Base-by-base conservation (phyloP, 306 rosid species). In the Morella rubra region DNA sequence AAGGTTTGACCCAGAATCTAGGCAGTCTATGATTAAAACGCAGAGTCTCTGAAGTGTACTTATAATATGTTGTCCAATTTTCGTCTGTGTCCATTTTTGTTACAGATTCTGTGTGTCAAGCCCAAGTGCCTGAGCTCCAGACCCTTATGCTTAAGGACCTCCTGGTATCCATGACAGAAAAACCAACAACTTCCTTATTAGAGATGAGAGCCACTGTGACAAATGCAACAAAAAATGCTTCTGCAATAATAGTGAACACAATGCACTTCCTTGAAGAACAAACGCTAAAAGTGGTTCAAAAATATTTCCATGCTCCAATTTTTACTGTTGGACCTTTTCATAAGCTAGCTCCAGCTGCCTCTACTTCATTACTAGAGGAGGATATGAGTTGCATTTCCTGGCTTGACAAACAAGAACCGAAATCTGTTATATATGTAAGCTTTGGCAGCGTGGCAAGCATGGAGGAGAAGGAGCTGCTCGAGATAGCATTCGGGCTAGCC, bases 381-480 rank as follows among this genome's bases (percentile, higher is more conserved):
- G 69, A 64, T 3, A 16, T 22, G 15, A 16, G 10, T 64, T 64
- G 69, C 69, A 64, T 64, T 64, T 40, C 13, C 12, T 40, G 69
- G 69, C 47, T 64, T 14, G 69, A 40, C 14, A 64, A 64, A 64
- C 69, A 64, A 64, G 47, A 46, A 12, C 22, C 22, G 16, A 6
- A 64, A 1, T 64, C 69, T 40, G 69, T 64, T 8, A 64, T 64
- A 6, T 64, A 64, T 1, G 19, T 64, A 16, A 64, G 47, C 47
- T 40, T 64, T 40, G 45, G 45, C 45, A 62, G 69, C 69, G 37
- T 62, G 69, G 44, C 44, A 64, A 62, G 13, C 24, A 40, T 62
- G 69, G 47, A 64, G 7, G 69, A 64, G n/a, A 64, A 40, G 4
- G 69, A 64, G 47, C 47, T 64, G 44, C 46, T 64, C 0, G 47